These are phyloP conservation scores for Eucalyptus curtisii DNA, from an alignment of 345 rosid species.

Conservation along the genomic window DNA sequence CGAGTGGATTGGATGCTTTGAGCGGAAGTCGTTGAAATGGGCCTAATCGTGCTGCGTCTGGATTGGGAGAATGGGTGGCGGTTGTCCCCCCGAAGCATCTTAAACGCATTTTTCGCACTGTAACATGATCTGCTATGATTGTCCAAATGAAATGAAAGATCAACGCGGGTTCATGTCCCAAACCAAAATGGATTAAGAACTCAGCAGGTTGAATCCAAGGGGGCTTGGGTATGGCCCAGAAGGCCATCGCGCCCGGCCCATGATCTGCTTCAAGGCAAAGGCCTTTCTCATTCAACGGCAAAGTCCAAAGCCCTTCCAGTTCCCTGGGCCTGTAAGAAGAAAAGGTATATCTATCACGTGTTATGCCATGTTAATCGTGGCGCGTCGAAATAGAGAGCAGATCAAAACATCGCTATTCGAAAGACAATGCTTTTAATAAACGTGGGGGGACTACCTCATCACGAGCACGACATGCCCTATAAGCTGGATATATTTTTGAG, in stretches of 20 bases:
- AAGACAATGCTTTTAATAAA: background rate
- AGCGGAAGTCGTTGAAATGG: background rate
- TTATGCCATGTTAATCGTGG: background rate
- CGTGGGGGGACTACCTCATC: background rate
- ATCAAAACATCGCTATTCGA: background rate
- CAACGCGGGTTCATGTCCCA: background rate
- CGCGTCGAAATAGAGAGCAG: background rate
- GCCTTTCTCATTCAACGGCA: background rate
- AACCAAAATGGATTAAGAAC: background rate
- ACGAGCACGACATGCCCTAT: background rate
- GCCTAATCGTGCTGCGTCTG: background rate
- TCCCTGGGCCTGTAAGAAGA: background rate
- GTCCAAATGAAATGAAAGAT: background rate
- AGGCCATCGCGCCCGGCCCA: background rate
- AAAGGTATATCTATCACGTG: background rate
- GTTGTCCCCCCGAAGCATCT: rapidly evolving
- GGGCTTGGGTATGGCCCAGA: background rate
- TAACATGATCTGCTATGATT: background rate
- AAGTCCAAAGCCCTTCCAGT: background rate
- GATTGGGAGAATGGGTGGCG: background rate
- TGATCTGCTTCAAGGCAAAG: background rate
- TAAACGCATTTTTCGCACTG: background rate
- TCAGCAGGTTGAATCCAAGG: background rate
- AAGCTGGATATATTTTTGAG: background rate
- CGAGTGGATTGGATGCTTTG: background rate